A percentile compares a stretch with the other conserved stretches of the same genome.
These are phyloP conservation scores for Phytopythium delawarense DNA, from an alignment of 352 stramenopile genomes.

Conservation along the genomic window DNA sequence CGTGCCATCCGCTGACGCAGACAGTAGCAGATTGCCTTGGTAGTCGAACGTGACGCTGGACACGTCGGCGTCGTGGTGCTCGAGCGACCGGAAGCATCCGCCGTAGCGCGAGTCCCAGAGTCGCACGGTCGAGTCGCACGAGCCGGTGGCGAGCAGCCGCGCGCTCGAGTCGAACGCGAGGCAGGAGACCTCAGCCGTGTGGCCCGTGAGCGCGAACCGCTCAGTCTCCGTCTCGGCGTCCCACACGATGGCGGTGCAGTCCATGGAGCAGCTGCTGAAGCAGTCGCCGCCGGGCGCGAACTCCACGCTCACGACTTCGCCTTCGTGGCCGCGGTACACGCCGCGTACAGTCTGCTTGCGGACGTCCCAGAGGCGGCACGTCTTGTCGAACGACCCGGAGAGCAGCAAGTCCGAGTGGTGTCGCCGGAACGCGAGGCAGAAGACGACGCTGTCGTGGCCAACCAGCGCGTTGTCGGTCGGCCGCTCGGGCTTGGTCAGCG, in stretches of 20 bases:
- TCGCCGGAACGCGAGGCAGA: constrained; percentile 57
- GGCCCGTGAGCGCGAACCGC: constrained; percentile 37
- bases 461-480: constrained; percentile 27
- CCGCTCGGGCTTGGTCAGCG: constrained; percentile 18
- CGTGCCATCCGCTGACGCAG: constrained; percentile 46
- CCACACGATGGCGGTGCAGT: constrained; percentile 66
- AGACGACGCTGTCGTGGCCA: constrained; percentile 66
- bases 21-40: constrained; percentile 44
- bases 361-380: constrained; percentile 67
- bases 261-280: constrained; percentile 73
- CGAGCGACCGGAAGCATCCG: constrained; percentile 64
- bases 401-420: constrained; percentile 45
- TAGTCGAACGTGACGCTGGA: constrained; percentile 65
- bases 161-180: constrained; percentile 46
- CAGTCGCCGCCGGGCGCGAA: constrained; percentile 32
- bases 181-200: constrained; percentile 67
- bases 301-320: constrained; percentile 46
- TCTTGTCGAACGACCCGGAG: constrained; percentile 80
- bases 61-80: constrained; percentile 53
- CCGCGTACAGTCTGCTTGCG: constrained; percentile 22
- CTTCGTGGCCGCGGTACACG: constrained; percentile 50
- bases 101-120: constrained; percentile 73
- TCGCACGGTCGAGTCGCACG: constrained; percentile 61
- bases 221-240: constrained; percentile 45
- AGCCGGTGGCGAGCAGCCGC: constrained; percentile 52